Evolutionary conservation across 1,139 yeast species (phyloP), one percentile per base, ranked within the genome.

Genomic region (Spathaspora sp.): DNA sequence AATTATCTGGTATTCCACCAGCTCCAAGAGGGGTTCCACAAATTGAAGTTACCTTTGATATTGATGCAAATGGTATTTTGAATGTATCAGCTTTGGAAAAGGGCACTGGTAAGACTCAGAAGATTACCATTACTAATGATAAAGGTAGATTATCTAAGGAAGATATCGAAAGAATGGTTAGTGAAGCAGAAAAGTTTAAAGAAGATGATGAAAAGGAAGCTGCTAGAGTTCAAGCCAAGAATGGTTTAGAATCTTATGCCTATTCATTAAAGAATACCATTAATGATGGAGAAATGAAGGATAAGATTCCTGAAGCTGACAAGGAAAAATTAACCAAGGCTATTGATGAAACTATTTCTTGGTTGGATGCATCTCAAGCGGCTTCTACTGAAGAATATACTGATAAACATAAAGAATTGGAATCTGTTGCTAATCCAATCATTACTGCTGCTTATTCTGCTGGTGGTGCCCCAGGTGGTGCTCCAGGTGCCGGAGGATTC

Each of bases 11-110:
- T 62, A 90, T 91, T 56, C 97, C 98, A 61, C 96, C 97, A 50
- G 95, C 97, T 41, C 97, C 97, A 72, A 88, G 97, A 77, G 98
- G 98, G 70, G 90, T 86, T 49, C 97, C 97, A 57, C 97, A 89
- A 76, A 87, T 90, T 63, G 97, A 89, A 75, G 97, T 89, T 54
- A 89, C 96, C 42, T 89, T 89, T 64, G 95, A 89, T 60, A 76
- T 90, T 59, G 97, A 89, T 67, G 96, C 97, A 49, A 89, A 89
- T 65, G 97, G 97, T 75, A 89, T 89, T 64, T 78, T 89, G 76
- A 90, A 89, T 74, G 98, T 91, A 49, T 80, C 90, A 51, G 97
- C 97, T 47, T 76, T 86, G 52, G 97, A 91, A 68, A 90, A 90
- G 80, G 97, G 96, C 64, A 91, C 97, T 52, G 97, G 97, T 57